Conservation (phyloP, 805 yeast species). For the Zygosaccharomyces pseudorouxii region DNA sequence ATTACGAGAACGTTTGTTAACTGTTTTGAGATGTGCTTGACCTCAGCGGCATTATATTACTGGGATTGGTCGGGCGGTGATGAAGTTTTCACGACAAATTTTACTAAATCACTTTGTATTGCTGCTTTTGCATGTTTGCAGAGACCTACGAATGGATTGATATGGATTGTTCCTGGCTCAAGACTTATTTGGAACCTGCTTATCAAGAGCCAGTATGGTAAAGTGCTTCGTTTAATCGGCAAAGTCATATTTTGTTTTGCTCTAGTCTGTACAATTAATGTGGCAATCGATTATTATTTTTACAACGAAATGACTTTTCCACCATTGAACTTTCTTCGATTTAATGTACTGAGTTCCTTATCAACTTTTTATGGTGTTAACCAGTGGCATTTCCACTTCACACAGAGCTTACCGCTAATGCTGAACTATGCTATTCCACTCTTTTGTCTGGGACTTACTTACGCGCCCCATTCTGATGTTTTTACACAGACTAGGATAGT, state of each 20-base stretch:
- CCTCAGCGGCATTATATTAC: constrained; percentile 57
- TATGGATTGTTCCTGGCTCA: constrained; percentile 67
- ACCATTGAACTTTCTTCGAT: constrained; percentile 61
- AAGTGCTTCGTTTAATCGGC: constrained; percentile 14
- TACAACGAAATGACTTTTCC: constrained; percentile 60
- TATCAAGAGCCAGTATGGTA: constrained; percentile 9
- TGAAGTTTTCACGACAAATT: constrained; percentile 16
- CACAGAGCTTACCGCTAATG: constrained; percentile 78
- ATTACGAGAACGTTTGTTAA: constrained; percentile 83
- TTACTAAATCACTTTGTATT: constrained; percentile 40
- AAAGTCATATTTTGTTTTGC: constrained; percentile 22
- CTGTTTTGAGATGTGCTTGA: constrained; percentile 68
- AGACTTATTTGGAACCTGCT: constrained; percentile 23
- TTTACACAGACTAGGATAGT: constrained; percentile 30
- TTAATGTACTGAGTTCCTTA: constrained; percentile 68
- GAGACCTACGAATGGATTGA: constrained; percentile 76
- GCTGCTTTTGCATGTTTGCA: constrained; percentile 65
- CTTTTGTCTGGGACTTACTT: constrained; percentile 42
- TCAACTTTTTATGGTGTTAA: constrained; percentile 82
- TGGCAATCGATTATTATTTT: constrained; percentile 52
- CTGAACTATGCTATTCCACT: constrained; percentile 64
- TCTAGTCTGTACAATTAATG: constrained; percentile 37
- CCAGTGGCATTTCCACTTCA: constrained; percentile 77
- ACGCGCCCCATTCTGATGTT: constrained; percentile 13
- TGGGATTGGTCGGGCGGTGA: constrained; percentile 60